Evolutionary conservation across 768 basidiomycete species (phyloP), one percentile per base, ranked within the genome.

Genomic region (Termitomyces heimii): DNA sequence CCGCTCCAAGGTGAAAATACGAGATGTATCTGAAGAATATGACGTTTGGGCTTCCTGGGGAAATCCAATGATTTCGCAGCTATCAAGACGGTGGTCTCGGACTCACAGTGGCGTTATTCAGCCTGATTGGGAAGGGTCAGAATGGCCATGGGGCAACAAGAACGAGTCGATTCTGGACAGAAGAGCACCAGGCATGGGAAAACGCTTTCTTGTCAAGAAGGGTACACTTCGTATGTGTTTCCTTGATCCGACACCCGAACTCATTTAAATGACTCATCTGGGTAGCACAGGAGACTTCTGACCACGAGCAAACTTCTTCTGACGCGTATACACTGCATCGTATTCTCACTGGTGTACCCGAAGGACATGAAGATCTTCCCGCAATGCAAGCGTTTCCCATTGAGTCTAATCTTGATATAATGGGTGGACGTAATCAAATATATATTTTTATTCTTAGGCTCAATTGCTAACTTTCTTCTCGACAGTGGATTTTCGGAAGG

Each of bases 381-480:
- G 86, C 92, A 14, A 78, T 85, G 66, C 82, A 86, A 9, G 83
- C 92, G 0, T 86, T 98, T 61, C 97, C 97, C 4, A 88, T 98
- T 77, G 96, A 99, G 61, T 93, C 92, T 7, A 94, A 95, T 70
- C 73, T 98, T 63, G 97, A 99, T 68, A 74, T 89, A 42, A 98
- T 98, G 90, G 94, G 94, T 50, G 96, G 85, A 66, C 74, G 95
- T 97, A 65, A 89, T 78, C 24, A 43, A 28, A 34, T 31, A 20
- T 24, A 22, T 34, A 26, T 28, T 34, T 48, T 24, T 53, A 13
- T 31, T 44, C 26, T 4, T n/a, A 24, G 34, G 46, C 24, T 53
- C 13, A 20, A 39, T 57, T 40, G 52, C 55, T 62, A 37, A 63
- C 59, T 47, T 60, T 42, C 42, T 29, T 60, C 37, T 42, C 26